phyloP scores from a whole-genome alignment of 805 yeast genomes.

The Lachancea waltii region DNA sequence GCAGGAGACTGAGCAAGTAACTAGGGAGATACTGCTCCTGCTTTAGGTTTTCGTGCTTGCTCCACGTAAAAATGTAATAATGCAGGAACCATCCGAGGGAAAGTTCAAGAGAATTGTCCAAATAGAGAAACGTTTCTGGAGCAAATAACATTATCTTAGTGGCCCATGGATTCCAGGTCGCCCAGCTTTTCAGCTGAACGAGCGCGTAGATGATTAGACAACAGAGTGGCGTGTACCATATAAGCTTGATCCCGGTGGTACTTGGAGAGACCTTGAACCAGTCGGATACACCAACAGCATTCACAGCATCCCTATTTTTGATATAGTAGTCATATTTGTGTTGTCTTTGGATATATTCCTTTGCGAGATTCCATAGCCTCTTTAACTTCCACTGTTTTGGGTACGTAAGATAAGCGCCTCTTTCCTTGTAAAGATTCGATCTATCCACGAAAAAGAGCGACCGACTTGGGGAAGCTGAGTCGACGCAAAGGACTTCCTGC shows the following conservation, averaged over 20 bases:
- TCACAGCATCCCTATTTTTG: slow-evolving; percentile 10
- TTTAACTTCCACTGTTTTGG: slow-evolving; percentile 12
- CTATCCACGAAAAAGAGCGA: slow-evolving; percentile 71
- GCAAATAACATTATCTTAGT: neutral
- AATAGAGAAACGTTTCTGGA: slow-evolving; percentile 8
- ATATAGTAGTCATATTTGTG: slow-evolving; percentile 20
- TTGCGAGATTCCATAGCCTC: slow-evolving; percentile 12
- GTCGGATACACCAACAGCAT: slow-evolving; percentile 8
- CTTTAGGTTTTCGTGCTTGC: slow-evolving; percentile 16
- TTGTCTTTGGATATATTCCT: slow-evolving; percentile 11
- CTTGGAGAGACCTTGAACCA: slow-evolving; percentile 19
- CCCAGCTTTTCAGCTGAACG: slow-evolving; percentile 3
- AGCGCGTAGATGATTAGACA: slow-evolving; percentile 9
- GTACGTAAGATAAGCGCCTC: slow-evolving; percentile 20
- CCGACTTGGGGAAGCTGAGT: slow-evolving; percentile 59
- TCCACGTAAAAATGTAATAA: slow-evolving; percentile 18
- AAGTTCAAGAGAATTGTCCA: slow-evolving; percentile 17
- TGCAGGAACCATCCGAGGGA: slow-evolving; percentile 28
- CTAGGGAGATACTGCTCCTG: slow-evolving; percentile 22
- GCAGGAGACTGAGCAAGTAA: slow-evolving; percentile 12
- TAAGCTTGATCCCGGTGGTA: slow-evolving; percentile 7
- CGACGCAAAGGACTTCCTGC: slow-evolving; percentile 83
- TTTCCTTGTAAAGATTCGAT: slow-evolving; percentile 12
- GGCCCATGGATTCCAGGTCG: slow-evolving; percentile 19
- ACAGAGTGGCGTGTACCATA: slow-evolving; percentile 18